phyloP scores from a whole-genome alignment of 306 rosid genomes.

The Acacia melanoxylon region DNA sequence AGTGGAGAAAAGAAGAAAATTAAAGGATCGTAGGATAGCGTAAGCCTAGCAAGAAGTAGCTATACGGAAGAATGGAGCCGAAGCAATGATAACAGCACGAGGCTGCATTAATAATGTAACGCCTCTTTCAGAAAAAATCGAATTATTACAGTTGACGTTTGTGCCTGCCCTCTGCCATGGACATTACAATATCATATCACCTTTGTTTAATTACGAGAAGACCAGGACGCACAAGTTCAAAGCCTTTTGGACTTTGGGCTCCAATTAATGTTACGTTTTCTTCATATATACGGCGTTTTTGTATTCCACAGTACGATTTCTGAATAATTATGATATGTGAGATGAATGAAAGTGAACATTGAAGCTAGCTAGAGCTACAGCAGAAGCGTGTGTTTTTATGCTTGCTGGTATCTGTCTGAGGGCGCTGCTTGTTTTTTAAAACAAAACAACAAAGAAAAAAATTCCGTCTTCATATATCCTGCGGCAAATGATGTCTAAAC shows the following conservation, averaged over 20 bases:
- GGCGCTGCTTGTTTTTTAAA: too few relatives aligned
- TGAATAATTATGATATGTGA: background rate
- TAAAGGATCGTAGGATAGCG: background rate
- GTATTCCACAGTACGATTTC: background rate
- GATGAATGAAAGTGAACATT: background rate
- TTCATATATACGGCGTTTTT: too few relatives aligned
- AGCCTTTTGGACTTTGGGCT: too few relatives aligned
- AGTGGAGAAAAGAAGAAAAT: background rate
- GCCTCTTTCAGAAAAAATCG: background rate
- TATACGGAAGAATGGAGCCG: background rate
- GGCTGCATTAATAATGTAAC: background rate
- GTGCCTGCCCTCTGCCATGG: background rate
- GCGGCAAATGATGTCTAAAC: background rate
- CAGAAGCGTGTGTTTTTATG: too few relatives aligned
- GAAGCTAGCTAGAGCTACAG: background rate
- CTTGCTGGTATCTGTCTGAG: too few relatives aligned
- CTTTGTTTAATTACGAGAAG: too few relatives aligned
- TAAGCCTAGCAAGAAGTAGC: slow-evolving; percentile 5
- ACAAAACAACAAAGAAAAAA: too few relatives aligned
- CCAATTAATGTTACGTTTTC: too few relatives aligned
- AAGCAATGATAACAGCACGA: slow-evolving; percentile 13
- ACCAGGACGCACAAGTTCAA: too few relatives aligned
- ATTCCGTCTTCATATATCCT: slow-evolving; percentile 15
- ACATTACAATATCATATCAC: too few relatives aligned
- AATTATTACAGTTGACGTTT: slow-evolving; percentile 26